Evolutionary conservation across 345 rosid species (phyloP).

Genomic region (Eucalyptus curtisii): DNA sequence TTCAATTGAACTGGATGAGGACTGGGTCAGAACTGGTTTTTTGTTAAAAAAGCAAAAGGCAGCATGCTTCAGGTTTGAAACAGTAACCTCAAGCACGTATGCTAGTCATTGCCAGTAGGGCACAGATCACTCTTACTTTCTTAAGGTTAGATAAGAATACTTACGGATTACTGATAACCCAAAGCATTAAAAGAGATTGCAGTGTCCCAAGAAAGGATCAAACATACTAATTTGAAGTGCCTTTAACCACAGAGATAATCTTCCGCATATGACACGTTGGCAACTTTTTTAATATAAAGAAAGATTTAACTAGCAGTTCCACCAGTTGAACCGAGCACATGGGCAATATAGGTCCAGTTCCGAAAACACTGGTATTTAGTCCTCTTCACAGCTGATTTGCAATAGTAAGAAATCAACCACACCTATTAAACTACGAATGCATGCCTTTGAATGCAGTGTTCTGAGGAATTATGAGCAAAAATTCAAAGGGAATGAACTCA

Average conservation of each 20-base stretch:
- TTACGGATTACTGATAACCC: not conserved
- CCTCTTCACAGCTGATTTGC: not conserved
- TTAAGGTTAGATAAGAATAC: not conserved
- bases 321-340: not conserved
- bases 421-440: not conserved
- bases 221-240: not conserved
- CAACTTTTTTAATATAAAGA: not conserved
- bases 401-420: not conserved
- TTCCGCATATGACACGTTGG: not conserved
- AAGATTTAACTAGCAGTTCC: not conserved
- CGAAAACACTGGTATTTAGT: not conserved
- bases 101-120: not conserved
- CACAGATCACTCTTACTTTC: not conserved
- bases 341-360: not conserved
- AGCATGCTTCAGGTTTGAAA: not conserved
- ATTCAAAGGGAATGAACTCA: not conserved
- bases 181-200: not conserved
- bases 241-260: not conserved
- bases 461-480: not conserved
- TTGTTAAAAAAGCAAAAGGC: not conserved
- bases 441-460: not conserved
- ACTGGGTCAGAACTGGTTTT: not conserved
- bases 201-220: not conserved
- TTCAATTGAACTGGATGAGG: not conserved
- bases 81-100: not conserved